Base-by-base conservation (phyloP, 2,329 filamentous ascomycete species). In the Phyllosticta citribraziliensis region DNA sequence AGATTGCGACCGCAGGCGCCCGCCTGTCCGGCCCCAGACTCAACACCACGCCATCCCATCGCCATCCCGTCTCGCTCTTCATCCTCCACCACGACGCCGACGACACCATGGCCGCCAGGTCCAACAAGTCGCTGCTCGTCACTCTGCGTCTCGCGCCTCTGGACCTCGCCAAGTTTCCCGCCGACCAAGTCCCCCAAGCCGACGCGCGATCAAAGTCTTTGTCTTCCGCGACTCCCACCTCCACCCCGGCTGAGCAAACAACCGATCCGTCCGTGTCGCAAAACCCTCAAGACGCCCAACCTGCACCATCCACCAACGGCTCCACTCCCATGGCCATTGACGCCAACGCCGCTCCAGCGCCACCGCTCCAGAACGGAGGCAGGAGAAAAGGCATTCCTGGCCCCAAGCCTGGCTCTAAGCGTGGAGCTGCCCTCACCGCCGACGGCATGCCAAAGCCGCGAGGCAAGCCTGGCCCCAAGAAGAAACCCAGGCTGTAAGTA, bases 401-500 rank as follows among this genome's bases (percentile, higher is more conserved):
- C 66, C 82, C 84, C 22, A 88, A 88, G 67, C 80, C 83, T 50
- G 84, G 80, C 60, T 80, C 79, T 62, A 88, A 88, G 76, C 80
- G 85, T 70, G 75, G 76, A 64, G 73, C 74, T 62, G 76, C 74
- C 69, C 68, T 72, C 77, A 73, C 63, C 69, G 75, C 77, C 69
- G 89, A 92, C 65, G 80, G 79, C 35, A 70, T 78, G 25, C 79
- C 86, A n/a, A 91, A 89, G 74, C 80, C 86, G 60, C 81, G 89
- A 72, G 88, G 88, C 71, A 95, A 96, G 78, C 93, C 94, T 6
- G 93, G 93, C 6, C 93, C 93, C 0, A 97, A 97, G 84, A 96
- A 97, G 84, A 96, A 95, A 79, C 87, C 89, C 66, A 87, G 88
- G 81, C 77, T 96, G 93, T 97, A 88, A 78, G 91, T 88, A 60